Evolutionary conservation across 805 yeast species (phyloP), one percentile per base, ranked within the genome.

Genomic region (Teunomyces cretensis): DNA sequence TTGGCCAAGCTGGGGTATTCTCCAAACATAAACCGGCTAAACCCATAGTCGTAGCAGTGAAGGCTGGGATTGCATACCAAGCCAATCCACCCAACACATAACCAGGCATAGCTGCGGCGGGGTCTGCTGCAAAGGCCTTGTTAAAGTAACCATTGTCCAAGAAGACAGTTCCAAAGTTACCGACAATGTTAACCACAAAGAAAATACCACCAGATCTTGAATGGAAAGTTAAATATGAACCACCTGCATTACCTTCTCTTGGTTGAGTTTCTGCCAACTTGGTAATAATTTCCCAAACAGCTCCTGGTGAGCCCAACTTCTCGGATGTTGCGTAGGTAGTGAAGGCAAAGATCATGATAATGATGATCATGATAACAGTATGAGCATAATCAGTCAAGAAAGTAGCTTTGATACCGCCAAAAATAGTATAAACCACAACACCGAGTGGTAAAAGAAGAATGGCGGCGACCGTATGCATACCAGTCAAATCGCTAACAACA

Each of bases 21-120:
- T 88, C 92, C 42, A 89, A 72, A 15, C 88, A 84, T 46, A 87
- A 67, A 43, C 88, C 88, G 15, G 91, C 88, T n/a, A 89, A 69
- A 9, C 97, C 96, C 86, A 88, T 76, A 6, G 95, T 86, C 2
- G 92, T 83, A 12, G 96, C 86, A 42, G 82, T 77, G 46, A 87
- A 76, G 73, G 84, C 84, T 39, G 97, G 97, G 52, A 90, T 84
- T 6, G 96, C 91, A 61, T 88, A 85, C 96, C 97, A 90, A 0
- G 92, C 86, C 37, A 90, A 64, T 24, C 96, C 96, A 47, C 96
- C 97, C 47, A 87, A 67, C 19, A 88, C 82, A 64, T 90, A 90
- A 16, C 96, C 97, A 6, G 94, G 92, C 53, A 89, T 70, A 26
- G 95, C 88, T 38, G 94, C 83, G 9, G 81, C 86, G 16, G 96